Evolutionary conservation across 805 yeast genomes (phyloP).

Genomic region (Candida lessepsii): DNA sequence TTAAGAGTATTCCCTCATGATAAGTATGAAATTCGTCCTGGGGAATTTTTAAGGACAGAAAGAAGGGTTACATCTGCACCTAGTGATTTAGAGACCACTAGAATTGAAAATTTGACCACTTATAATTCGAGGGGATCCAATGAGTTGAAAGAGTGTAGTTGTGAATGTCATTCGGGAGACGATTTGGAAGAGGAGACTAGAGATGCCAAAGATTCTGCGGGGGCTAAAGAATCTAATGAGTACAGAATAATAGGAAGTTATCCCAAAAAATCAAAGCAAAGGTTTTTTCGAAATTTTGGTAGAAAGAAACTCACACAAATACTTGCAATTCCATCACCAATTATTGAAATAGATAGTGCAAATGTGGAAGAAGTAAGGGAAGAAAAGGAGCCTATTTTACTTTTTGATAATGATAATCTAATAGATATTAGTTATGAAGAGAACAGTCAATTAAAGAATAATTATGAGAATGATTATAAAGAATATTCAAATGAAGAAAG

Average conservation of each 20-base stretch:
- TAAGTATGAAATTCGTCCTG: constrained; percentile 28
- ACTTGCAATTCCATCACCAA: constrained; percentile 11
- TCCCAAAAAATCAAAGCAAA: background rate
- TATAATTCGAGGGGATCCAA: background rate
- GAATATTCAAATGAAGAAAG: no score
- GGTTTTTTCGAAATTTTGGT: constrained; percentile 4
- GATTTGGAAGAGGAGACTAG: no score
- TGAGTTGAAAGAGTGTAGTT: background rate
- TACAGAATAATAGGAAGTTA: no score
- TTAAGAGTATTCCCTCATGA: constrained; percentile 38
- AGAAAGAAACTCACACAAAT: constrained; percentile 9
- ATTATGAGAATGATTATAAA: background rate
- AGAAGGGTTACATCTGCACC: constrained; percentile 2
- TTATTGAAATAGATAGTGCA: constrained; percentile 5
- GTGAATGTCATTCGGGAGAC: constrained; percentile 6
- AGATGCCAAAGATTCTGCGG: no score
- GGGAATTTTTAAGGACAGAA: constrained; percentile 26
- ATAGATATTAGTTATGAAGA: background rate
- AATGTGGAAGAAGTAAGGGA: background rate
- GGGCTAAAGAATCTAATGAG: no score
- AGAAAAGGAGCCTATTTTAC: background rate
- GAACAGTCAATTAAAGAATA: background rate
- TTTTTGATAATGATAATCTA: constrained; percentile 2
- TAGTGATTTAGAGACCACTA: constrained; percentile 1
- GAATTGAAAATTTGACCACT: background rate